Percentiles rank a stretch among this genome's conserved stretches.
Evolutionary conservation across 1,284 basidiomycete genomes (phyloP).

Genomic region (Mixia osmundae): DNA sequence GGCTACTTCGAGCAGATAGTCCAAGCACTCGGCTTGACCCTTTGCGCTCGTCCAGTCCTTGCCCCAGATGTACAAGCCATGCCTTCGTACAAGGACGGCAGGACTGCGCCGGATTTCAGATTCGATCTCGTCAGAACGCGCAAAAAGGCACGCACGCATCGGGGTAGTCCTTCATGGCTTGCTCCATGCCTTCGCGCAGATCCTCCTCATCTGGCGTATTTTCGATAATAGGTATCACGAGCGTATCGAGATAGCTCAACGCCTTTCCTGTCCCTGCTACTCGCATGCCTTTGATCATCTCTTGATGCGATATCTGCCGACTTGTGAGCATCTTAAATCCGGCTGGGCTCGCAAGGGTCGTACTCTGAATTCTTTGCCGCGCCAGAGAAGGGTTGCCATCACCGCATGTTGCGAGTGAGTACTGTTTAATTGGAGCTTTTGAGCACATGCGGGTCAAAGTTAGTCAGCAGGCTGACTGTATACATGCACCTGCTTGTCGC

Average conservation of each 20-base stretch:
- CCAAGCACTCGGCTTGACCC: slow-evolving; percentile 51
- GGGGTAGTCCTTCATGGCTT: slow-evolving; percentile 52
- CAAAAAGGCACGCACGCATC: slow-evolving; percentile 28
- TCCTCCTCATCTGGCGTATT: slow-evolving; percentile 73
- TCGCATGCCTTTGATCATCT: slow-evolving; percentile 79
- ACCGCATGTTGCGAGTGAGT: slow-evolving; percentile 52
- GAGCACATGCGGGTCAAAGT: not conserved
- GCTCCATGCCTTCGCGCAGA: slow-evolving; percentile 57
- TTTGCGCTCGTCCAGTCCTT: slow-evolving; percentile 67
- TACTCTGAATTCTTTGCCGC: slow-evolving; percentile 39
- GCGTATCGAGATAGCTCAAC: slow-evolving; percentile 49
- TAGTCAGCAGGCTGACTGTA: too few species aligned
- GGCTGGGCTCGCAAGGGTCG: too few species aligned
- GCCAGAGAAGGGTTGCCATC: slow-evolving; percentile 54
- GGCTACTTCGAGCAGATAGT: slow-evolving; percentile 62
- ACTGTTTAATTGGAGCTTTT: not conserved
- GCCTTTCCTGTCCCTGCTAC: slow-evolving; percentile 43
- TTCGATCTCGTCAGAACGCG: not conserved
- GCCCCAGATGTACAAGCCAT: slow-evolving; percentile 28
- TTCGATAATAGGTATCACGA: slow-evolving; percentile 65
- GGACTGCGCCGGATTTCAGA: slow-evolving; percentile 20
- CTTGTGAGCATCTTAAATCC: too few species aligned
- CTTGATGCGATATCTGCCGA: slow-evolving; percentile 54
- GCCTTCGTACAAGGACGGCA: slow-evolving; percentile 50
- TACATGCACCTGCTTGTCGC: slow-evolving; percentile 50